Conservation (phyloP, 352 stramenopile genomes). For the Phytophthora melonis region DNA sequence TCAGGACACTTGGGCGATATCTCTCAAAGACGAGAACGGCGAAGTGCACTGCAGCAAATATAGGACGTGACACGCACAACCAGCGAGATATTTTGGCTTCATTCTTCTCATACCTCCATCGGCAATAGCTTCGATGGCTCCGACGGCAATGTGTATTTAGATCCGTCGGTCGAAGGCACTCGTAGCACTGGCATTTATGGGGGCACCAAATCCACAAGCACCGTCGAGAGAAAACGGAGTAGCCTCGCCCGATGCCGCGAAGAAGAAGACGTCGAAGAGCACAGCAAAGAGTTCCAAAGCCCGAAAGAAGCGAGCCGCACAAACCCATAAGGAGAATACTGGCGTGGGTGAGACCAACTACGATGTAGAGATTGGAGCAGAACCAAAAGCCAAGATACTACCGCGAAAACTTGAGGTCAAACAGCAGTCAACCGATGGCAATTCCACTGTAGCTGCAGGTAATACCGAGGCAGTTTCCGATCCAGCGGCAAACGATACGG, state of each 20-base stretch:
- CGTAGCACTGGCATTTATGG: neutral
- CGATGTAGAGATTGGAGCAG: slow-evolving; percentile 6
- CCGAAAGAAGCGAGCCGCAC: neutral
- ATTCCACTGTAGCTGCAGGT: slow-evolving; percentile 11
- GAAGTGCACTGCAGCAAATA: neutral
- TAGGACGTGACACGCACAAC: neutral
- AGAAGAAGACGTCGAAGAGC: neutral
- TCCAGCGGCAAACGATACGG: slow-evolving; percentile 4
- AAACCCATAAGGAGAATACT: neutral
- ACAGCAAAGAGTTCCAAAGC: neutral
- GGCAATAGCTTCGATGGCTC: neutral
- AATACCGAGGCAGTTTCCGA: neutral
- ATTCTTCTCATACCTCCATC: neutral
- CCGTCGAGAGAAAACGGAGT: too few species aligned
- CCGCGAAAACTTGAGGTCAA: slow-evolving; percentile 21
- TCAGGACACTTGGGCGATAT: neutral
- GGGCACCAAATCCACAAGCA: neutral
- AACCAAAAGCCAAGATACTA: neutral
- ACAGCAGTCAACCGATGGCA: slow-evolving; percentile 17
- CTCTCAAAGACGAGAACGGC: neutral
- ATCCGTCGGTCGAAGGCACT: neutral
- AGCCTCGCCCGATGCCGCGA: too few species aligned
- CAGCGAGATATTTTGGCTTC: neutral
- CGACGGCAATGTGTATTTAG: neutral
- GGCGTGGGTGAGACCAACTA: neutral